A percentile compares a stretch with the other conserved stretches of the same genome.
These are phyloP conservation scores for Penicillium sp. DNA, from an alignment of 2,329 filamentous ascomycete genomes.

Conservation along the genomic window DNA sequence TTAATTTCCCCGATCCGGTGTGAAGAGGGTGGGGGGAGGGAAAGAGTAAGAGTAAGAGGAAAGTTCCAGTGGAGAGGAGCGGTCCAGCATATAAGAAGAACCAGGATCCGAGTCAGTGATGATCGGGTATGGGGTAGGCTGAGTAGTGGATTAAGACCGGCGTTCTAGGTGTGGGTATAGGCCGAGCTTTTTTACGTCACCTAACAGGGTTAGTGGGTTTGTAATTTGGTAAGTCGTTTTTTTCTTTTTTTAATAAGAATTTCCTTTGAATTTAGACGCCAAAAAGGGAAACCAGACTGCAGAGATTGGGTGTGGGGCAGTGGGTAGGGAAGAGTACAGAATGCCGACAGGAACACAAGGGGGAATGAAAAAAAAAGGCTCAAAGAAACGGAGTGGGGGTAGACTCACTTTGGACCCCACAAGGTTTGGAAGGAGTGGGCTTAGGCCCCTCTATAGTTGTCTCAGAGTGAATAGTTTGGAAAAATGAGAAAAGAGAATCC, in stretches of 20 bases:
- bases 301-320: slow-evolving; percentile 28
- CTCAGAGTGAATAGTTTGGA: slow-evolving; percentile 4
- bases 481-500: neutral
- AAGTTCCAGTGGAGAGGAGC: slow-evolving; percentile 20
- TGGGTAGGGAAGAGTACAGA: slow-evolving; percentile 19
- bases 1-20: neutral
- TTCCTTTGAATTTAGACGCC: slow-evolving; percentile 11
- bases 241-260: slow-evolving; percentile 7
- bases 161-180: slow-evolving; percentile 16
- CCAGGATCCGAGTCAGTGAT: slow-evolving; percentile 18
- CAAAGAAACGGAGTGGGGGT: neutral
- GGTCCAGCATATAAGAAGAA: slow-evolving; percentile 25
- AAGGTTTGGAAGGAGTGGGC: slow-evolving; percentile 14
- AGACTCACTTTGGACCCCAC: slow-evolving; percentile 8
- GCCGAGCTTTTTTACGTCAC: slow-evolving; percentile 29
- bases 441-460: slow-evolving; percentile 13
- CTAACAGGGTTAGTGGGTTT: slow-evolving; percentile 21
- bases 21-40: neutral
- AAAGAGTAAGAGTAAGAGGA: slow-evolving; percentile 1
- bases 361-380: neutral
- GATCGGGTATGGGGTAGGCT: slow-evolving; percentile 26
- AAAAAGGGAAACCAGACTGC: slow-evolving; percentile 13
- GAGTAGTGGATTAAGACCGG: slow-evolving; percentile 14
- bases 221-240: slow-evolving; percentile 16
- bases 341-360: slow-evolving; percentile 22